These are phyloP conservation scores for Plantago rigida DNA, from an alignment of 305 asterid genomes.

Conservation along the genomic window DNA sequence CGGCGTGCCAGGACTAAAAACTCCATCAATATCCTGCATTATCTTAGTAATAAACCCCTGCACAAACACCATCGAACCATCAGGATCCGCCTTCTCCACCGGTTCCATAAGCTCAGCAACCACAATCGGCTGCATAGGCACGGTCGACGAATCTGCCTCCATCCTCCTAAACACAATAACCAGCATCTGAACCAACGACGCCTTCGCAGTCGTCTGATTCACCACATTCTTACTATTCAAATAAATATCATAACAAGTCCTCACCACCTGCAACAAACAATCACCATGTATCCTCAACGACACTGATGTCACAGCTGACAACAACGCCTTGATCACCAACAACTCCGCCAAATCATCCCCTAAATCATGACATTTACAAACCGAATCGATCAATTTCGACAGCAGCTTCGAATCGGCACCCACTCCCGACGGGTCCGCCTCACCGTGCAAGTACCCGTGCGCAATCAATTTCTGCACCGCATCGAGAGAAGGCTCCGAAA, in stretches of 20 bases:
- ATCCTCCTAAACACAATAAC: conserved; percentile 91
- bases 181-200: conserved; percentile 89
- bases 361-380: conserved; percentile 77
- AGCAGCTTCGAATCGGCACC: conserved; percentile 66
- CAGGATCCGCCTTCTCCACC: conserved; percentile 69
- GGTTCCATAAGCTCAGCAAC: conserved; percentile 95
- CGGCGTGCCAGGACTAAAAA: conserved; percentile 66
- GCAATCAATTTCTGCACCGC: conserved; percentile 87
- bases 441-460: conserved; percentile 76
- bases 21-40: conserved; percentile 89
- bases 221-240: conserved; percentile 78
- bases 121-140: conserved; percentile 88
- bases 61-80: conserved; percentile 77
- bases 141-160: conserved; percentile 99
- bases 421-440: conserved; percentile 55
- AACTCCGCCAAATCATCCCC: conserved; percentile 75
- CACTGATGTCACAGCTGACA: conserved; percentile 78
- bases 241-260: conserved; percentile 83
- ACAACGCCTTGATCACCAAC: conserved; percentile 66
- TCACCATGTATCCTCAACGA: conserved; percentile 81
- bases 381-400: conserved; percentile 62
- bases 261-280: conserved; percentile 72
- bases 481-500: conserved; percentile 76
- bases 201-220: conserved; percentile 93
- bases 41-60: conserved; percentile 87